phyloP scores from a whole-genome alignment of 1,139 yeast genomes.

The Kazachstania sp. region DNA sequence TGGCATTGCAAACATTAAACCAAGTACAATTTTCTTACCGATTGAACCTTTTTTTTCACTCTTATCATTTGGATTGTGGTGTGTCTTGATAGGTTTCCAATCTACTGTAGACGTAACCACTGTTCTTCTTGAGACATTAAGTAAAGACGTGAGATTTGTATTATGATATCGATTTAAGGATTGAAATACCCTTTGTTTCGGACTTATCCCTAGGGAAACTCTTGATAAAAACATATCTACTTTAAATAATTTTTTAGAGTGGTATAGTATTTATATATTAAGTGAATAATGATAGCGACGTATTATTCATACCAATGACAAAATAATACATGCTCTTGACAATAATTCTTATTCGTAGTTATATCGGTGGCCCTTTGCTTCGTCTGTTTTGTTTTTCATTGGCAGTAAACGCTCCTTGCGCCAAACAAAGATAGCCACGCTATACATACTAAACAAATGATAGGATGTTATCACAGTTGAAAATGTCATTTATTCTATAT shows the following conservation, averaged over 20 bases:
- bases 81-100: conserved; percentile 69
- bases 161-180: not conserved
- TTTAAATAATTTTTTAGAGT: no score
- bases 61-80: conserved; percentile 38
- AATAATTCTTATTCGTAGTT: no score
- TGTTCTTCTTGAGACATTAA: conserved; percentile 15
- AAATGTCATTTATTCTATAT: not conserved
- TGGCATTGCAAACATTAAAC: conserved; percentile 75
- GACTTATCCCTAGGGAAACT: not conserved
- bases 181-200: not conserved
- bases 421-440: not conserved
- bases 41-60: conserved; percentile 25
- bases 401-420: not conserved
- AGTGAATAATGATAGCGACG: no score
- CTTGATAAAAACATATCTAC: not conserved
- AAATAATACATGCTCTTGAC: no score
- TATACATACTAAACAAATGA: no score
- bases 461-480: no score
- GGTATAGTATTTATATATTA: no score
- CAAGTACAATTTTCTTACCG: conserved; percentile 45
- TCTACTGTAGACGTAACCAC: conserved; percentile 68
- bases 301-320: no score
- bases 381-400: no score
- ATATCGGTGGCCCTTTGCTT: no score
- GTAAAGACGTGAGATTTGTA: not conserved